These are phyloP conservation scores for Sphaerobolus stellatus DNA, from an alignment of 1,284 basidiomycete genomes.

Conservation along the genomic window DNA sequence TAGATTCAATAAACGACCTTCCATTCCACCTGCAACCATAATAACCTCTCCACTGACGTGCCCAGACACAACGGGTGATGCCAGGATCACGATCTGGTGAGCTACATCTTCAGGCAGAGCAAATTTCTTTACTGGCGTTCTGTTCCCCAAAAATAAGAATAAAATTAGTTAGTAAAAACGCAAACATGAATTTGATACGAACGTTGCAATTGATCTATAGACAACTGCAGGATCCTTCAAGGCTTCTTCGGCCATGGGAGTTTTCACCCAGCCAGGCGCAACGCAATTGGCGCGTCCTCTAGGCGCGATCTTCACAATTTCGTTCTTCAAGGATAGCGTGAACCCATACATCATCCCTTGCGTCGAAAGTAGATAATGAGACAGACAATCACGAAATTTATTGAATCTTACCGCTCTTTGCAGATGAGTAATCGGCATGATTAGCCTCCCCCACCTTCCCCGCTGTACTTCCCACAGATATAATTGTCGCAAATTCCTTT, in stretches of 20 bases:
- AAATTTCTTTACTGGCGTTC: slow-evolving; percentile 71
- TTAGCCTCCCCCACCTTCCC: slow-evolving; percentile 73
- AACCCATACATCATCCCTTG: slow-evolving; percentile 74
- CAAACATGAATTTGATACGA: slow-evolving; percentile 24
- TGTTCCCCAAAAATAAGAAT: slow-evolving; percentile 26
- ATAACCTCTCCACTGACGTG: slow-evolving; percentile 71
- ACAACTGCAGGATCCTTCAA: slow-evolving; percentile 45
- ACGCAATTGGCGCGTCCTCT: slow-evolving; percentile 69
- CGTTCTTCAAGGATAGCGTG: slow-evolving; percentile 69
- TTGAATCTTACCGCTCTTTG: slow-evolving; percentile 22
- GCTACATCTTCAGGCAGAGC: slow-evolving; percentile 65
- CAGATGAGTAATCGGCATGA: slow-evolving; percentile 61
- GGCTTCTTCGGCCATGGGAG: slow-evolving; percentile 54
- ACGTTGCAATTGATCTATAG: slow-evolving; percentile 65
- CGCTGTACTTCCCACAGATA: slow-evolving; percentile 69
- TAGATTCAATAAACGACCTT: slow-evolving; percentile 54
- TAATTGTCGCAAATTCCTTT: slow-evolving; percentile 56
- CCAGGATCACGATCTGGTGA: slow-evolving; percentile 60
- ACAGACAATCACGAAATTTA: too few relatives aligned
- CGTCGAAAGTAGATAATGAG: slow-evolving; percentile 50
- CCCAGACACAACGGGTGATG: slow-evolving; percentile 63
- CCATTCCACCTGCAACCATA: slow-evolving; percentile 78
- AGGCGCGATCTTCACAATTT: slow-evolving; percentile 75
- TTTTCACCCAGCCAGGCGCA: slow-evolving; percentile 71
- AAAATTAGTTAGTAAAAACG: background rate